A percentile compares a stretch with the other conserved stretches of the same genome.
phyloP scores from a whole-genome alignment of 169 alveolate genomes.

The Plasmodium knowlesi region DNA sequence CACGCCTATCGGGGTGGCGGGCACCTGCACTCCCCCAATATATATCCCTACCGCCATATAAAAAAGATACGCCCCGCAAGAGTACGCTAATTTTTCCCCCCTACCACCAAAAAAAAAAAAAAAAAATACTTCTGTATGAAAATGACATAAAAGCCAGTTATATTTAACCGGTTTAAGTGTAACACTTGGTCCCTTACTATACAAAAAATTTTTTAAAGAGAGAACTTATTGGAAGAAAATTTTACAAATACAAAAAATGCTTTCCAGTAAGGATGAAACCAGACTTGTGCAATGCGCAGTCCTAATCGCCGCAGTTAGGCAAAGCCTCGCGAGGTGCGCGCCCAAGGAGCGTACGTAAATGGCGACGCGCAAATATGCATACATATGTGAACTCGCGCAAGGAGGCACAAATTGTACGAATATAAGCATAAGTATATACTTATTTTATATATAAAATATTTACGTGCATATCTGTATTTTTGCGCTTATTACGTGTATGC shows the following conservation, averaged over 20 bases:
- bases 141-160: not conserved
- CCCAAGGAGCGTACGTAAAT: not conserved
- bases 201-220: no score
- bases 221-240: not conserved
- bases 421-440: not conserved
- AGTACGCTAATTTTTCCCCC: not conserved
- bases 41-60: no score
- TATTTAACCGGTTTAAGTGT: not conserved
- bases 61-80: not conserved
- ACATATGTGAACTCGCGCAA: not conserved
- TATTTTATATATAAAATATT: not conserved
- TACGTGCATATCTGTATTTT: not conserved
- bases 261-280: not conserved
- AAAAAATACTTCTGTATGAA: not conserved
- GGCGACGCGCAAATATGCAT: not conserved
- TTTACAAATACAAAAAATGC: not conserved
- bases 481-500: not conserved
- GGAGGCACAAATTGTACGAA: not conserved
- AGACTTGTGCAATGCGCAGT: not conserved
- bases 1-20: not conserved
- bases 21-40: not conserved
- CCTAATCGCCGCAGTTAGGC: not conserved
- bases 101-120: no score
- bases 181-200: not conserved
- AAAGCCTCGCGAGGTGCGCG: not conserved